Evolutionary conservation across 1,284 basidiomycete genomes (phyloP).

Genomic region (Marasmius fiardii): DNA sequence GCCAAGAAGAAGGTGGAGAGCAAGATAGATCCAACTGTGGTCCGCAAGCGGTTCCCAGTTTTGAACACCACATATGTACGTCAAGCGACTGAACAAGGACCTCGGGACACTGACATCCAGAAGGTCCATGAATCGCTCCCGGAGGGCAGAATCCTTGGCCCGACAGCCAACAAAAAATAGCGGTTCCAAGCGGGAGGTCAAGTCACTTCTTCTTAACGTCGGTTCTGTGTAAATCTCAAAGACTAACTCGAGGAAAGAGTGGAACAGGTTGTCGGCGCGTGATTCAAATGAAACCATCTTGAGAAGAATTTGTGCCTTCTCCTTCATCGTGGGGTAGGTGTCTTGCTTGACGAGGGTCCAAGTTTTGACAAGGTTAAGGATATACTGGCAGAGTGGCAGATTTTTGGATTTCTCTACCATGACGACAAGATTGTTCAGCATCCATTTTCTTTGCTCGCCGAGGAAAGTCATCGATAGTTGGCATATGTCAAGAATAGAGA

Average conservation of each 20-base stretch:
- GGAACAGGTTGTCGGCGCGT: conserved; percentile 73
- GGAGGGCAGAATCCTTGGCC: conserved; percentile 75
- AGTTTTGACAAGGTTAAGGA: conserved; percentile 84
- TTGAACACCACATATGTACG: conserved; percentile 92
- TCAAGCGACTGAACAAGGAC: conserved; percentile 78
- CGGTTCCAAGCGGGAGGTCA: conserved; percentile 91
- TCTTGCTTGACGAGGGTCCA: conserved; percentile 89
- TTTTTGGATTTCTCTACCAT: conserved; percentile 95
- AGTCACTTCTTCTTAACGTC: conserved; percentile 82
- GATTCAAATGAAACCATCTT: conserved; percentile 92
- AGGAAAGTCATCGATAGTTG: conserved; percentile 62
- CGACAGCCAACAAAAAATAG: conserved; percentile 94
- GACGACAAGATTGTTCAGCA: conserved; percentile 74
- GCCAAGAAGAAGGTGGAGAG: conserved; percentile 87
- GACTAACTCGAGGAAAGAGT: conserved; percentile 87
- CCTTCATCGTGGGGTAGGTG: conserved; percentile 89
- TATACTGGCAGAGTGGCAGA: conserved; percentile 75
- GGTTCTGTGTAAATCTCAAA: conserved; percentile 94
- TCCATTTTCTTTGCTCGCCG: conserved; percentile 69
- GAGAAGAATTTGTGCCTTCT: conserved; percentile 88
- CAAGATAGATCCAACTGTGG: conserved; percentile 94
- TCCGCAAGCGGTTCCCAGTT: conserved; percentile 95
- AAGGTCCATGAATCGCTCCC: conserved; percentile 89
- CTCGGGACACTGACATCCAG: conserved; percentile 89
- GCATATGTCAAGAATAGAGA: conserved; percentile 70